These are phyloP conservation scores for Backusella australiensis DNA, from an alignment of 192 early-diverging fungal species.

Conservation along the genomic window DNA sequence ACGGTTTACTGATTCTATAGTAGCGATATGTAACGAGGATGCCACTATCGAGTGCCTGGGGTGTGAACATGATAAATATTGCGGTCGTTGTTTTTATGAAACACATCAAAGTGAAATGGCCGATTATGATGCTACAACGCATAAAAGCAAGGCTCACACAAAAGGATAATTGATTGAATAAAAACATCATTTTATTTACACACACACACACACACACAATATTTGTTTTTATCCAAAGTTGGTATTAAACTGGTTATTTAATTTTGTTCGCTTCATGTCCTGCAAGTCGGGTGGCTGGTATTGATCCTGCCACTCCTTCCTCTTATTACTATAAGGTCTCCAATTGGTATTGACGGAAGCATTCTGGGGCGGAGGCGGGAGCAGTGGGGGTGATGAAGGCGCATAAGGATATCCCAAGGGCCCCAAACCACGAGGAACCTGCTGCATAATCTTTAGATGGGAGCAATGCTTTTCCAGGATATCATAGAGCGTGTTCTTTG, in stretches of 20 bases:
- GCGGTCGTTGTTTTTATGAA: slow-evolving; percentile 51
- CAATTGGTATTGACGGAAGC: not conserved
- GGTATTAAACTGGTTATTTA: not conserved
- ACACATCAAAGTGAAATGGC: slow-evolving; percentile 45
- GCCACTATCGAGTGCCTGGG: slow-evolving; percentile 53
- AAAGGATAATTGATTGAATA: not conserved
- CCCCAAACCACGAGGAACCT: not conserved
- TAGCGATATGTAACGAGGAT: slow-evolving; percentile 61
- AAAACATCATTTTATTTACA: too few species aligned
- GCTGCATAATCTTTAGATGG: slow-evolving; percentile 45
- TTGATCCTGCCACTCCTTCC: not conserved
- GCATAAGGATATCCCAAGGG: not conserved
- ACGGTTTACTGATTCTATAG: not conserved
- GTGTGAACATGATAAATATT: slow-evolving; percentile 63
- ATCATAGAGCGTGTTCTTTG: slow-evolving; percentile 41
- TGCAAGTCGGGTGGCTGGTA: not conserved
- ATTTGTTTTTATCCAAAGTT: not conserved
- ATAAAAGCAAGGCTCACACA: slow-evolving; percentile 5
- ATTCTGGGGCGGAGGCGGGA: too few species aligned
- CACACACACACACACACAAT: too few species aligned
- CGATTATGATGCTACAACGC: slow-evolving; percentile 40
- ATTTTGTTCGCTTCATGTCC: not conserved
- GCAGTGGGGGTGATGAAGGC: not conserved
- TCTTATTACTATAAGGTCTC: not conserved
- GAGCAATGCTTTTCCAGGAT: slow-evolving; percentile 62